Evolutionary conservation across 768 basidiomycete genomes (phyloP), one percentile per base, ranked within the genome.

Genomic region (Zangia roseola): DNA sequence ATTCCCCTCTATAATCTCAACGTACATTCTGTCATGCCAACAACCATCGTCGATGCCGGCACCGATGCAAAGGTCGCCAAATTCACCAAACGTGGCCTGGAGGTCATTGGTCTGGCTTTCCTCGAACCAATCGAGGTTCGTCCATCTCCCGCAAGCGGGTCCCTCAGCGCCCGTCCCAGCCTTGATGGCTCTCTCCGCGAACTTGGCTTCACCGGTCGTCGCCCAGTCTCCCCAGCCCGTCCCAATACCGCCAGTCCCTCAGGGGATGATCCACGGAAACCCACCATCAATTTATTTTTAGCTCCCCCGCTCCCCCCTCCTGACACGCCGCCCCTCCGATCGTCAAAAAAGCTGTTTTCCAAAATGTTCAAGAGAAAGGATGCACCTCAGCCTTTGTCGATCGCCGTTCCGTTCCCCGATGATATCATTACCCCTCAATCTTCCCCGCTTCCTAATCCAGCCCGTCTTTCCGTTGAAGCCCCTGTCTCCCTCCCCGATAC

Each of bases 1-100:
- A 83, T 92, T 47, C 90, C 91, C 0, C 72, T 94, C 3, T 91
- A 93, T 69, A 93, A 92, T 60, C 77, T 94, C 19, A 85, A 88
- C 50, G 90, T 90, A 1, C 91, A 94, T 65, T 87, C 90, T 53
- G 87, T 94, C 42, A 77, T 92, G 76, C 84, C 89, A 12, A 94
- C 92, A 58, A 81, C 83, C 30, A 84, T 94, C 47, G 79, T 90
- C 24, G 91, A 94, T 61, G 91, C 91, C 0, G 91, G 91, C 34
- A 93, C 91, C 0, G 91, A 92, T 49, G 86, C 87, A 19, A 88
- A 88, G 69, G 83, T 93, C 31, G 88, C 90, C 4, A 85, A 80
- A 54, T 92, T 91, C 61, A 72, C 75, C 46, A 83, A 78, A 55
- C 77, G 85, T 5, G 86, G 88, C 2, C 69, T 91, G 26, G 91